These are phyloP conservation scores for Annulohypoxylon truncatum DNA, from an alignment of 2,329 filamentous ascomycete genomes.

Conservation along the genomic window DNA sequence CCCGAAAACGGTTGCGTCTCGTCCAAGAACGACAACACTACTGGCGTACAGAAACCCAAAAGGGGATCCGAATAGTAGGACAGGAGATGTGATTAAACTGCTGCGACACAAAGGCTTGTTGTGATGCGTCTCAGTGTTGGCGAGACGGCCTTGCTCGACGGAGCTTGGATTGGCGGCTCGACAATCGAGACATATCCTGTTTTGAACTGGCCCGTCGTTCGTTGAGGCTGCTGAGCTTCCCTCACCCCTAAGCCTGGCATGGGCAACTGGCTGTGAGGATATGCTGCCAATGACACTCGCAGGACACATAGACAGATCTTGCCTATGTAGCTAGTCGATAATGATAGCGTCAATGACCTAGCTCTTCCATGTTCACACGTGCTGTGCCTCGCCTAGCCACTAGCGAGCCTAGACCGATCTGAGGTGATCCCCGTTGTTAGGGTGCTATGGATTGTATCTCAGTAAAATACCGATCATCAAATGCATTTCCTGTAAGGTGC, in stretches of 20 bases:
- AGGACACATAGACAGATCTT: not conserved
- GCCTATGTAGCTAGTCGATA: conserved; percentile 10
- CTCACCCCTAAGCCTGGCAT: not conserved
- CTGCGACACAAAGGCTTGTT: conserved; percentile 34
- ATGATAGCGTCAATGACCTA: conserved; percentile 7
- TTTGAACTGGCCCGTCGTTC: conserved; percentile 21
- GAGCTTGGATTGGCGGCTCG: conserved; percentile 20
- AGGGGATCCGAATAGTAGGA: conserved; percentile 28
- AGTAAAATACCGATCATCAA: conserved; percentile 5
- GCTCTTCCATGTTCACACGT: conserved; percentile 1
- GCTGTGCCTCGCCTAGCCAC: conserved; percentile 23
- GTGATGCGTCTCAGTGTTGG: conserved; percentile 38
- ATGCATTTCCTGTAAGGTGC: not conserved
- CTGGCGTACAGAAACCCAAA: conserved; percentile 33
- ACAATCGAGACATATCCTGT: conserved; percentile 35
- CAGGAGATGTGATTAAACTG: conserved; percentile 35
- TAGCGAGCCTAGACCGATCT: conserved; percentile 21
- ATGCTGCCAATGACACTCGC: not conserved
- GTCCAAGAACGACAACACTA: conserved; percentile 37
- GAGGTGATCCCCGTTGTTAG: conserved; percentile 2
- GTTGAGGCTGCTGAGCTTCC: conserved; percentile 1
- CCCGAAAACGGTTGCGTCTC: conserved; percentile 34
- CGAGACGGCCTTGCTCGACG: conserved; percentile 30
- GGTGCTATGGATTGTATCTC: conserved; percentile 2
- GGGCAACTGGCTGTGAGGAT: conserved; percentile 3